Percentiles rank a stretch among this genome's conserved stretches.
phyloP scores from a whole-genome alignment of 352 stramenopile species.

The Lagenidium giganteum region DNA sequence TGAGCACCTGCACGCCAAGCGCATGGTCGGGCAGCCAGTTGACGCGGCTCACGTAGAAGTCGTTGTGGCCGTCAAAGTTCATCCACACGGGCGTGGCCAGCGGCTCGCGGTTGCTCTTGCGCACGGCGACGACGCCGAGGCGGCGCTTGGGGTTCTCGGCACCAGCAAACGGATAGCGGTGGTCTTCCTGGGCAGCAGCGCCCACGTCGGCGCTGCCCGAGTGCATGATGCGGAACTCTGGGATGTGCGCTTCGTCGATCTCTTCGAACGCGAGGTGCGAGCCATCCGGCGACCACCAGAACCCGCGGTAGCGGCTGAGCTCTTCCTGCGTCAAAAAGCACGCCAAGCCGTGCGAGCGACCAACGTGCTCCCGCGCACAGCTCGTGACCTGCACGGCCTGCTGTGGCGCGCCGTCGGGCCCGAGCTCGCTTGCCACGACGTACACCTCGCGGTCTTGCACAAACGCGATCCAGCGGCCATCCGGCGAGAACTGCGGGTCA shows the following conservation, averaged over 20 bases:
- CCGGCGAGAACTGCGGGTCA: conserved; percentile 91
- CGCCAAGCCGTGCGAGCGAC: conserved; percentile 91
- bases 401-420: conserved; percentile 21
- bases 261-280: conserved; percentile 84
- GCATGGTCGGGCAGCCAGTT: conserved; percentile 93
- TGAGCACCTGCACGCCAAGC: conserved; percentile 86
- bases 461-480: conserved; percentile 92
- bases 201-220: conserved; percentile 74
- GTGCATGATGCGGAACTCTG: conserved; percentile 95
- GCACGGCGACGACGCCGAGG: conserved; percentile 71
- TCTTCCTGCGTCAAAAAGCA: conserved; percentile 98
- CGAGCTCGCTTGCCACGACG: conserved; percentile 62
- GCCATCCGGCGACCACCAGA: conserved; percentile 94
- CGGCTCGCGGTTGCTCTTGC: conserved; percentile 16
- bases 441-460: conserved; percentile 94
- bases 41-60: conserved; percentile 92
- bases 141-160: conserved; percentile 86
- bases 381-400: conserved; percentile 65
- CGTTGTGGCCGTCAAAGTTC: conserved; percentile 52
- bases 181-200: conserved; percentile 61
- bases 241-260: conserved; percentile 92
- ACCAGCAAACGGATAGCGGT: conserved; percentile 93
- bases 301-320: conserved; percentile 94
- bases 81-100: conserved; percentile 66
- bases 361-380: conserved; percentile 57